Evolutionary conservation across 768 basidiomycete species (phyloP), one percentile per base, ranked within the genome.

Genomic region (Clitopilus passeckerianus): DNA sequence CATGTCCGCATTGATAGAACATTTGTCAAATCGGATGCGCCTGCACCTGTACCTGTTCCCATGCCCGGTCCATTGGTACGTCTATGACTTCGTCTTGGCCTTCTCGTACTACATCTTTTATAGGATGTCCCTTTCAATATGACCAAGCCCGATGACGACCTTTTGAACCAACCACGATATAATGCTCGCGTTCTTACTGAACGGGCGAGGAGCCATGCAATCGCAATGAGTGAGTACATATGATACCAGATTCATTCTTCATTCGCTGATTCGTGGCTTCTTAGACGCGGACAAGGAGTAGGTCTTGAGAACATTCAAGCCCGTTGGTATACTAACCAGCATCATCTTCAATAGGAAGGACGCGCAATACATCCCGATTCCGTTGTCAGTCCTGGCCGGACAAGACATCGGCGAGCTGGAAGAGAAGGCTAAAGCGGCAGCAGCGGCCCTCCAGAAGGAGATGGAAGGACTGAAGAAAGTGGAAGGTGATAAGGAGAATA

Each of bases 331-430:
- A 30, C 27, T 30, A 8, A 22, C 7, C 4, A 24, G 30, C 7
- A 6, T 6, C 22, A 12, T 34, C 5, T 46, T 56, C 43, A 68
- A 41, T 69, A 14, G 57, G 56, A 16, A 58, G 10, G 37, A 63
- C 8, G 27, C 60, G 16, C 37, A 63, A 0, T 58, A 63, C 37
- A 59, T 73, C 4, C 68, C 72, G 0, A 64, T 70, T 27, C 65
- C 72, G n/a, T 64, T 71, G 5, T 60, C 66, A n/a, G 58, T 66
- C 2, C 63, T 73, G 9, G 73, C 72, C 1, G 73, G 73, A 12
- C 66, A 68, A 37, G 71, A 72, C 59, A 60, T 74, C 44, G 56
- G 66, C 8, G 68, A 71, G 53, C 34, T 73, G 8, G 62, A 68
- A 46, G 57, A 60, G 18, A 68, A 68, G 58, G 67, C 59, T 6